phyloP scores from a whole-genome alignment of 192 early-diverging fungal genomes.

The Entomortierella beljakovae region DNA sequence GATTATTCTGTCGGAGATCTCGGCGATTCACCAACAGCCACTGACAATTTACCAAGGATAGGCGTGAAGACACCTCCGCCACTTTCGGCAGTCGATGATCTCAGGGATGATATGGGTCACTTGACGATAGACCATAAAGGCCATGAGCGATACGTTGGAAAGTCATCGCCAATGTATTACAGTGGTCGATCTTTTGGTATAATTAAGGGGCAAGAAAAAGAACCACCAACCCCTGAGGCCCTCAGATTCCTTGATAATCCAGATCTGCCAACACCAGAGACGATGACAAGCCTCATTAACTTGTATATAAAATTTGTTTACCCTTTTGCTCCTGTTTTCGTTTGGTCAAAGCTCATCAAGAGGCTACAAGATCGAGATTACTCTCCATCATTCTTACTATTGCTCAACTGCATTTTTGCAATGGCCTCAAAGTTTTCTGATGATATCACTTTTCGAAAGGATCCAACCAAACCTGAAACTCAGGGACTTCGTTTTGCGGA shows the following conservation, averaged over 20 bases:
- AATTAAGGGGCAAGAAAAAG: conserved; percentile 9
- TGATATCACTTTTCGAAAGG: conserved; percentile 52
- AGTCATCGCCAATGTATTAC: conserved; percentile 74
- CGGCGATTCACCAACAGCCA: background rate
- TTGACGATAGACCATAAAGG: conserved; percentile 76
- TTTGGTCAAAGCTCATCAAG: conserved; percentile 62
- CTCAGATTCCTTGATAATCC: conserved; percentile 35
- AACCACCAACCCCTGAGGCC: background rate
- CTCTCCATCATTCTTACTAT: conserved; percentile 54
- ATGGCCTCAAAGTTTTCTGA: conserved; percentile 60
- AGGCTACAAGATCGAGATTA: conserved; percentile 43
- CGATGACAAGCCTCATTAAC: conserved; percentile 68
- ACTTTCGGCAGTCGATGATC: conserved; percentile 41
- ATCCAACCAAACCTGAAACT: conserved; percentile 55
- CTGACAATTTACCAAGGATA: conserved; percentile 4
- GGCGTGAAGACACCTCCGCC: conserved; percentile 25
- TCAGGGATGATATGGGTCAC: conserved; percentile 71
- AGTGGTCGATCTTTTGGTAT: conserved; percentile 62
- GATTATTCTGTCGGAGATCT: conserved; percentile 17
- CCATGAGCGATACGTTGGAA: conserved; percentile 76
- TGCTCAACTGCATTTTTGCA: conserved; percentile 68
- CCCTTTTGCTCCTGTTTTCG: conserved; percentile 75
- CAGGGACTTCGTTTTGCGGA: conserved; percentile 70
- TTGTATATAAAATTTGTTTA: conserved; percentile 78
- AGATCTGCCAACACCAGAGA: conserved; percentile 68